A percentile compares a stretch with the other conserved stretches of the same genome.
phyloP scores from a whole-genome alignment of 805 yeast species.

The Geotrichum ghanense region DNA sequence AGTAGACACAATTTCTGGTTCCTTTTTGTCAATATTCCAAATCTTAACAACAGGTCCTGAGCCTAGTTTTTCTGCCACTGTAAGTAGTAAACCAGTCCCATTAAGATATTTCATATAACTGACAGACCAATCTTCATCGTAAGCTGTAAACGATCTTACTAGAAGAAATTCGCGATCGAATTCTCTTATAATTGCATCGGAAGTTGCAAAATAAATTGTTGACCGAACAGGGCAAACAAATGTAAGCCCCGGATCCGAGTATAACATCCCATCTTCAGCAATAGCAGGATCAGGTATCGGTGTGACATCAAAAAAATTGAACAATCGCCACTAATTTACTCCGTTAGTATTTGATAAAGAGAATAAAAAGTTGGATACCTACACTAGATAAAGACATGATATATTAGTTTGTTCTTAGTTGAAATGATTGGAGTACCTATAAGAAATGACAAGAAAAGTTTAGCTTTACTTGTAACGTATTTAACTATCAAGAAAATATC shows the following conservation, averaged over 20 bases:
- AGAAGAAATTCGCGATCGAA: slow-evolving; percentile 40
- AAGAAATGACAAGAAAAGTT: too few species aligned
- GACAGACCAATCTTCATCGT: slow-evolving; percentile 53
- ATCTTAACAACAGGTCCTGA: slow-evolving; percentile 55
- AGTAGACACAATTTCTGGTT: slow-evolving; percentile 43
- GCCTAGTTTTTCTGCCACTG: slow-evolving; percentile 64
- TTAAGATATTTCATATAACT: slow-evolving; percentile 42
- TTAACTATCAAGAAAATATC: too few species aligned
- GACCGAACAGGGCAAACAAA: slow-evolving; percentile 49
- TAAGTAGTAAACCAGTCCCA: slow-evolving; percentile 42
- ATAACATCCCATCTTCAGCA: slow-evolving; percentile 50
- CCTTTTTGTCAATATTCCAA: slow-evolving; percentile 52
- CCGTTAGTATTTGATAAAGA: neutral
- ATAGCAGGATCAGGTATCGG: slow-evolving; percentile 79
- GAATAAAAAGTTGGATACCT: neutral
- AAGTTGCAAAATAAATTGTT: slow-evolving; percentile 48
- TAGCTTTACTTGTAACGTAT: too few species aligned
- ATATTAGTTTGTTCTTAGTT: too few species aligned
- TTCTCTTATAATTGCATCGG: slow-evolving; percentile 42
- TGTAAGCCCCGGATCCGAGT: slow-evolving; percentile 66
- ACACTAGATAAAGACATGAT: slow-evolving; percentile 1
- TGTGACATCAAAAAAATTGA: slow-evolving; percentile 71
- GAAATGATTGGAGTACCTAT: too few species aligned
- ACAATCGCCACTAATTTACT: slow-evolving; percentile 53
- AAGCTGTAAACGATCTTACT: slow-evolving; percentile 45